These are phyloP conservation scores for Desmodesmus armatus DNA, from an alignment of 139 green algal species.

Conservation along the genomic window DNA sequence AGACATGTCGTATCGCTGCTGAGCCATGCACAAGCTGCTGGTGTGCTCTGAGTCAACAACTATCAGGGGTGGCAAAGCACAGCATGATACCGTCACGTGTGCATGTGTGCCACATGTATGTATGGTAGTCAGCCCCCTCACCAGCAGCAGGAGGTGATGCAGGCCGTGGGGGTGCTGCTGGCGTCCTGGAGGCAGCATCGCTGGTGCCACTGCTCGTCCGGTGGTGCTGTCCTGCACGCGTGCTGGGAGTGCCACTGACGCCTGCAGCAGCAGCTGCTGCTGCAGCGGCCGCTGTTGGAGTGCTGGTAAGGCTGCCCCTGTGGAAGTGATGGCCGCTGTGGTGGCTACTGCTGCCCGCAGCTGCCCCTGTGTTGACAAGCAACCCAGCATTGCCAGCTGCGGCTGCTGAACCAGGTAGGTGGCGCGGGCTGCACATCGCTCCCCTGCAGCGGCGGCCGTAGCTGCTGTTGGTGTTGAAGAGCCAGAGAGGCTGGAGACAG, in stretches of 20 bases:
- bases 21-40: too few species aligned
- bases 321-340: neutral
- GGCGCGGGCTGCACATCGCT: neutral
- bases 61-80: too few species aligned
- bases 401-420: neutral
- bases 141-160: slow-evolving; percentile 4
- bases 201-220: slow-evolving; percentile 7
- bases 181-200: neutral
- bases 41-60: too few species aligned
- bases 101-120: neutral
- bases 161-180: neutral
- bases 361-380: neutral
- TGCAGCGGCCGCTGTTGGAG: neutral
- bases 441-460: too few species aligned
- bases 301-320: neutral
- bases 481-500: neutral
- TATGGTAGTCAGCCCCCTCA: neutral
- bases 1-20: too few species aligned
- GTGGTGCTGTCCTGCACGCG: too few species aligned
- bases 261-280: neutral
- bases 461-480: neutral
- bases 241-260: neutral
- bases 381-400: neutral
- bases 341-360: neutral
- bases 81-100: too few species aligned